Percentiles rank a stretch among this genome's conserved stretches.
Conservation (phyloP, 2,329 filamentous ascomycete genomes). For the Botrytis squamosa region DNA sequence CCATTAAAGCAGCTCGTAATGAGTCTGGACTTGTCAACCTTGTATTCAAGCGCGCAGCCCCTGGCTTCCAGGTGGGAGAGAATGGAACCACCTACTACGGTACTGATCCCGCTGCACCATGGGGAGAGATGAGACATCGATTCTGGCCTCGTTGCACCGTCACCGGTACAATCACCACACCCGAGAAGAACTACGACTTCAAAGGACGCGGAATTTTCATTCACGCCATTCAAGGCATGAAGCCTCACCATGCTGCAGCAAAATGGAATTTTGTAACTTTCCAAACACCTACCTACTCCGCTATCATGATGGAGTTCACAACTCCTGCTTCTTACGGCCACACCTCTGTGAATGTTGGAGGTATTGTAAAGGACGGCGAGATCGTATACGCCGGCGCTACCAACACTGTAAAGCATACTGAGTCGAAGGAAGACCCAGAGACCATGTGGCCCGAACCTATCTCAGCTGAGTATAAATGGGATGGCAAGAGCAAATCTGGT, state of each 20-base stretch:
- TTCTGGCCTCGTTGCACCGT: slow-evolving; percentile 90
- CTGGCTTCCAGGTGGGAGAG: slow-evolving; percentile 81
- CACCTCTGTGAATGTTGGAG: slow-evolving; percentile 79
- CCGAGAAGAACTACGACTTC: slow-evolving; percentile 77
- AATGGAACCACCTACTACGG: slow-evolving; percentile 83
- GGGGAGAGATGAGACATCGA: slow-evolving; percentile 87
- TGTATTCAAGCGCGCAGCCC: slow-evolving; percentile 71
- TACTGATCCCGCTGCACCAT: slow-evolving; percentile 82
- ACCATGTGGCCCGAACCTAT: slow-evolving; percentile 89
- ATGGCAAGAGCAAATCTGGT: slow-evolving; percentile 72
- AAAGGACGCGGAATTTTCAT: slow-evolving; percentile 76
- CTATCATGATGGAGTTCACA: slow-evolving; percentile 92
- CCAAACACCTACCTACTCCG: slow-evolving; percentile 82
- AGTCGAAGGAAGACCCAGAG: slow-evolving; percentile 68
- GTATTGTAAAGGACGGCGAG: slow-evolving; percentile 76
- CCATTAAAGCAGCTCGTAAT: slow-evolving; percentile 87
- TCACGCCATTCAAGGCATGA: slow-evolving; percentile 95
- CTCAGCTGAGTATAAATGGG: slow-evolving; percentile 73
- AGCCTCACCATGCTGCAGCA: slow-evolving; percentile 91
- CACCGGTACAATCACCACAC: slow-evolving; percentile 81
- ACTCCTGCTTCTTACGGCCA: slow-evolving; percentile 91
- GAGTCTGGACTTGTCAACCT: slow-evolving; percentile 79
- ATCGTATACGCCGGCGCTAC: slow-evolving; percentile 70
- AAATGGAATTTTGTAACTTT: slow-evolving; percentile 94
- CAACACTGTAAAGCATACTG: slow-evolving; percentile 68